Conservation (phyloP, 1,284 basidiomycete genomes). For the Tilletia horrida region DNA sequence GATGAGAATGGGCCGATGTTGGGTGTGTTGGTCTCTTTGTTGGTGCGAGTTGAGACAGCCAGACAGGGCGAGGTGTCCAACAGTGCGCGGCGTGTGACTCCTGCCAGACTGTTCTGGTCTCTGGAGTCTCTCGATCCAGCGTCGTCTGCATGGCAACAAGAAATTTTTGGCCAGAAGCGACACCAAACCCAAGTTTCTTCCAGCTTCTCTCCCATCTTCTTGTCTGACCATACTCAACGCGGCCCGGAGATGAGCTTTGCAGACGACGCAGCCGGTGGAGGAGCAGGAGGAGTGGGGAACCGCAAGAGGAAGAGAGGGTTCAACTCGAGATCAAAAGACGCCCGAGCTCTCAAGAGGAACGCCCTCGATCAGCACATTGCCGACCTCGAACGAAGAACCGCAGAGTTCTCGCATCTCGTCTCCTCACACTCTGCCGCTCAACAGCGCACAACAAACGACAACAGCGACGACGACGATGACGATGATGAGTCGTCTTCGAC, state of each 20-base stretch:
- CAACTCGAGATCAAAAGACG: slow-evolving; percentile 36
- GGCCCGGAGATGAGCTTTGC: slow-evolving; percentile 10
- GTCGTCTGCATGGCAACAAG: no score
- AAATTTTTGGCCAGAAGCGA: no score
- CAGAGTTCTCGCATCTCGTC: slow-evolving; percentile 18
- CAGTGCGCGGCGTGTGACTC: no score
- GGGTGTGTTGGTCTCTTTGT: neutral
- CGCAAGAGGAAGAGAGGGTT: slow-evolving; percentile 20
- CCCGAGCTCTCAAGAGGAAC: slow-evolving; percentile 42
- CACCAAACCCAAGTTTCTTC: neutral
- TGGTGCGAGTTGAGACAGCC: no score
- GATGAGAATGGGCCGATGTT: neutral
- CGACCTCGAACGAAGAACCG: slow-evolving; percentile 32
- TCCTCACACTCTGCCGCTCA: neutral
- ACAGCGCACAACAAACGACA: neutral
- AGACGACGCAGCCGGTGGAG: no score
- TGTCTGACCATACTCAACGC: no score
- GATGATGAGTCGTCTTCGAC: slow-evolving; percentile 18
- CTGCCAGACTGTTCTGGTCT: neutral
- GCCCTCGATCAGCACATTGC: slow-evolving; percentile 41
- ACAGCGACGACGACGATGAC: neutral
- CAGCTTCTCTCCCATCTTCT: neutral
- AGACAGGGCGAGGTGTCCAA: no score
- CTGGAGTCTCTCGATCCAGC: neutral
- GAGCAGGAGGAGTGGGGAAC: no score